These are phyloP conservation scores for Dillenia turbinata DNA, from an alignment of 164 flowering plant species.

Conservation along the genomic window DNA sequence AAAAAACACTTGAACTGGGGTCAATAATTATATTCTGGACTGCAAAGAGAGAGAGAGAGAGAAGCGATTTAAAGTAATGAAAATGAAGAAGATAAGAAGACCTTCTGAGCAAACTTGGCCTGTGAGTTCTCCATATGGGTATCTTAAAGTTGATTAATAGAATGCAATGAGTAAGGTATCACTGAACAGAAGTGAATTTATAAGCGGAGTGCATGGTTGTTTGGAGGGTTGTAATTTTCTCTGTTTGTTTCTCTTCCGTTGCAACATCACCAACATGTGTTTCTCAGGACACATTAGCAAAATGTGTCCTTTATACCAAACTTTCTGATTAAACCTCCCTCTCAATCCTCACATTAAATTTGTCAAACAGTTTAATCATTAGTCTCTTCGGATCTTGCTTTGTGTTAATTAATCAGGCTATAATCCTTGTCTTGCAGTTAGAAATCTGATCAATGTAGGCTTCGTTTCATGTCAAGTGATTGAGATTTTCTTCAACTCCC, in stretches of 20 bases:
- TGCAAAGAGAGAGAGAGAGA: neutral
- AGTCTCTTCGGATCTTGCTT: neutral
- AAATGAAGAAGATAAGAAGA: neutral
- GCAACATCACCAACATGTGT: conserved; percentile 25
- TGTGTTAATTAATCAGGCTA: neutral
- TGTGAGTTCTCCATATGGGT: conserved; percentile 3
- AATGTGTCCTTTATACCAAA: conserved; percentile 33
- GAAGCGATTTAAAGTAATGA: neutral
- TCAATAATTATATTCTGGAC: neutral
- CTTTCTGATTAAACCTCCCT: conserved; percentile 53
- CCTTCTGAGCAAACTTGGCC: conserved; percentile 27
- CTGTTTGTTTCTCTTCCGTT: conserved; percentile 19
- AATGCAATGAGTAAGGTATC: neutral
- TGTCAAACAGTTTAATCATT: neutral
- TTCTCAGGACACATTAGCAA: conserved; percentile 13
- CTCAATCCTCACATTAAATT: conserved; percentile 18
- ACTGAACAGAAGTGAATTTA: conserved; percentile 9
- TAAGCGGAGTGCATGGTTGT: neutral
- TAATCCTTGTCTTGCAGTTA: neutral
- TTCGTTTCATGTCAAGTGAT: neutral
- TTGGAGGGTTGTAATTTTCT: conserved; percentile 34
- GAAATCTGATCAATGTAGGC: neutral
- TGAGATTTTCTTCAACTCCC: neutral
- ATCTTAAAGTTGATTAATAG: neutral
- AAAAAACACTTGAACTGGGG: neutral